A percentile compares a stretch with the other conserved stretches of the same genome.
phyloP scores from a whole-genome alignment of 2,329 filamentous ascomycete genomes.

The Cladosporium sphaerospermum region DNA sequence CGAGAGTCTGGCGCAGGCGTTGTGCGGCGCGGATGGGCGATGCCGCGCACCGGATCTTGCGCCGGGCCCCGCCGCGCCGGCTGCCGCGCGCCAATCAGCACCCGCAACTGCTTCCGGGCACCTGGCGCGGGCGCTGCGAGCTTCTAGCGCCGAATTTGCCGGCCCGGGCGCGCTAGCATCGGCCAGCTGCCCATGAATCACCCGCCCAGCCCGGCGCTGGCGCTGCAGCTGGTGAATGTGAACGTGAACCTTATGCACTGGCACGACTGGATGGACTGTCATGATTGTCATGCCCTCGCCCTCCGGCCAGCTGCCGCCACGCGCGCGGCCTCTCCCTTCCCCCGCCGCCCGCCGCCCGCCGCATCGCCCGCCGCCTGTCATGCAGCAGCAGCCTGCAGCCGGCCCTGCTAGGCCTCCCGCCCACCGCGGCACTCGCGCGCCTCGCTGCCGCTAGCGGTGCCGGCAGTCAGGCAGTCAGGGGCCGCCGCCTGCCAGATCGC shows the following conservation, averaged over 20 bases:
- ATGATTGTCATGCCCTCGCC: too few species aligned
- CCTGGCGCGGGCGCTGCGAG: neutral
- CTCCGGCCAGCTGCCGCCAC: too few species aligned
- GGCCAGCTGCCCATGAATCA: neutral
- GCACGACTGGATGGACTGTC: too few species aligned
- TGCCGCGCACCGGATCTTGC: neutral
- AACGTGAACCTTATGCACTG: too few species aligned
- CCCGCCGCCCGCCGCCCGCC: too few species aligned
- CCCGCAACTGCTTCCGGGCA: neutral
- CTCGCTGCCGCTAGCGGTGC: neutral
- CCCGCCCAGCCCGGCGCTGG: too few species aligned
- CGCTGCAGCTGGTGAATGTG: too few species aligned
- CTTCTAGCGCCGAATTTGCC: constrained; percentile 2
- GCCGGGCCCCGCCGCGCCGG: neutral
- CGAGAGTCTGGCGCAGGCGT: neutral
- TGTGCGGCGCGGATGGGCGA: neutral
- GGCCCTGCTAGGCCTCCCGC: neutral
- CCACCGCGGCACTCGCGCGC: neutral
- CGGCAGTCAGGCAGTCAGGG: neutral
- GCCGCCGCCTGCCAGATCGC: constrained; percentile 1
- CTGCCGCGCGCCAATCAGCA: neutral
- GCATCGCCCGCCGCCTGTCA: too few species aligned
- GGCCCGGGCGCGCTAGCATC: neutral
- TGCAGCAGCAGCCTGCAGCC: too few species aligned
- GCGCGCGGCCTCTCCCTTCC: too few species aligned